These are phyloP conservation scores for Podaxis mareebaensis DNA, from an alignment of 768 basidiomycete genomes.

Conservation along the genomic window DNA sequence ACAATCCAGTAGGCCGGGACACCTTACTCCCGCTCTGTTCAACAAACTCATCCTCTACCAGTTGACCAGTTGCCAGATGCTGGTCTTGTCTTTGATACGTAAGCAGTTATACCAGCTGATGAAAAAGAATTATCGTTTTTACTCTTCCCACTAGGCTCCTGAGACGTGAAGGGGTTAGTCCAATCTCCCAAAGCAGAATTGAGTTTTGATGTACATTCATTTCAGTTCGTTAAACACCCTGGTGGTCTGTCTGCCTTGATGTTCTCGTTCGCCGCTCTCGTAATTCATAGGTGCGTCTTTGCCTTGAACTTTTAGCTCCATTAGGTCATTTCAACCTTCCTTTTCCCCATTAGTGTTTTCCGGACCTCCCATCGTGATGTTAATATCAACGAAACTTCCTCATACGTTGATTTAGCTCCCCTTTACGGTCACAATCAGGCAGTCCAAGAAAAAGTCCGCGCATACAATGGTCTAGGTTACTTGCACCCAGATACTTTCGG, in stretches of 20 bases:
- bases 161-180: constrained; percentile 62
- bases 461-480: constrained; percentile 63
- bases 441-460: constrained; percentile 56
- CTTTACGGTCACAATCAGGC: constrained; percentile 76
- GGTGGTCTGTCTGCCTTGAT: constrained; percentile 77
- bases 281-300: constrained; percentile 65
- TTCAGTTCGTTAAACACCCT: constrained; percentile 73
- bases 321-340: constrained; percentile 1
- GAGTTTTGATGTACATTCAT: constrained; percentile 10
- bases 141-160: constrained; percentile 43
- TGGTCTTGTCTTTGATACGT: constrained; percentile 79
- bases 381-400: constrained; percentile 80
- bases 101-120: constrained; percentile 21
- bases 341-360: constrained; percentile 58
- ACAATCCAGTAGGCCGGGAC: constrained; percentile 49
- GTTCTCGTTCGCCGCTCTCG: constrained; percentile 81
- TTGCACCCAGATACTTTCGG: constrained; percentile 75
- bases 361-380: constrained; percentile 70
- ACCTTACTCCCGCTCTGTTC: constrained; percentile 84
- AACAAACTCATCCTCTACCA: constrained; percentile 65
- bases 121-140: neutral
- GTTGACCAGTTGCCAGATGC: constrained; percentile 74
- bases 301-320: neutral
- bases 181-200: neutral
- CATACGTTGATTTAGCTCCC: constrained; percentile 83